phyloP scores from a whole-genome alignment of 2,329 filamentous ascomycete genomes.

The Fusarium phyllophilum region DNA sequence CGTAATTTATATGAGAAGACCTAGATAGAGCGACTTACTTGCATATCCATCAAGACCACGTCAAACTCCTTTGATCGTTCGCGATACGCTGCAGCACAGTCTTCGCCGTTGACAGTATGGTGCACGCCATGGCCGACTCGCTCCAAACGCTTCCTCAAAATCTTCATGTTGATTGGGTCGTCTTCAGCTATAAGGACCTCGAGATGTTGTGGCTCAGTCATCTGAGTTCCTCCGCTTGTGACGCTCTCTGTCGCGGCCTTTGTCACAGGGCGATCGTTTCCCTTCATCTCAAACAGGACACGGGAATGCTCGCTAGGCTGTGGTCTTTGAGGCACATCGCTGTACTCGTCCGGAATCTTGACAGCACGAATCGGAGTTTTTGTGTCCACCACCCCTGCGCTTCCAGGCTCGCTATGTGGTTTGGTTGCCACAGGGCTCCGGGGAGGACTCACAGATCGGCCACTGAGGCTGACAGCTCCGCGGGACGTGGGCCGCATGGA shows the following conservation, averaged over 20 bases:
- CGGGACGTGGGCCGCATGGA: slow-evolving; percentile 16
- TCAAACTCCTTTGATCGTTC: slow-evolving; percentile 74
- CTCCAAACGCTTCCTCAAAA: slow-evolving; percentile 82
- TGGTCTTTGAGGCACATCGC: slow-evolving; percentile 46
- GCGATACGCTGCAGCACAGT: slow-evolving; percentile 77
- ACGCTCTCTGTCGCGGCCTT: slow-evolving; percentile 38
- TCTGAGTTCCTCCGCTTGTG: slow-evolving; percentile 34
- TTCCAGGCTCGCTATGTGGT: slow-evolving; percentile 46
- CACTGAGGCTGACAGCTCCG: neutral
- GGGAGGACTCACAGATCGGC: slow-evolving; percentile 25
- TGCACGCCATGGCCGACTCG: slow-evolving; percentile 77
- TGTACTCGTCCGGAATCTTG: slow-evolving; percentile 60
- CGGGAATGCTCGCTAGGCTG: slow-evolving; percentile 48
- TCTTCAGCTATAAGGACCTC: slow-evolving; percentile 85
- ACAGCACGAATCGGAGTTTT: slow-evolving; percentile 59
- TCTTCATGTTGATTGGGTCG: slow-evolving; percentile 86
- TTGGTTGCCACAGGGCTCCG: slow-evolving; percentile 27
- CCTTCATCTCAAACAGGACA: slow-evolving; percentile 53
- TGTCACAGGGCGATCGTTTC: slow-evolving; percentile 7
- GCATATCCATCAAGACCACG: slow-evolving; percentile 91
- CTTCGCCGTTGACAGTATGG: slow-evolving; percentile 84
- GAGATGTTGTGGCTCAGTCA: slow-evolving; percentile 50
- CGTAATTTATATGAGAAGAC: neutral
- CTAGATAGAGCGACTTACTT: slow-evolving; percentile 64
- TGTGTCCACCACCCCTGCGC: slow-evolving; percentile 54